phyloP scores from a whole-genome alignment of 805 yeast species.

The Monosporozyma solicola region DNA sequence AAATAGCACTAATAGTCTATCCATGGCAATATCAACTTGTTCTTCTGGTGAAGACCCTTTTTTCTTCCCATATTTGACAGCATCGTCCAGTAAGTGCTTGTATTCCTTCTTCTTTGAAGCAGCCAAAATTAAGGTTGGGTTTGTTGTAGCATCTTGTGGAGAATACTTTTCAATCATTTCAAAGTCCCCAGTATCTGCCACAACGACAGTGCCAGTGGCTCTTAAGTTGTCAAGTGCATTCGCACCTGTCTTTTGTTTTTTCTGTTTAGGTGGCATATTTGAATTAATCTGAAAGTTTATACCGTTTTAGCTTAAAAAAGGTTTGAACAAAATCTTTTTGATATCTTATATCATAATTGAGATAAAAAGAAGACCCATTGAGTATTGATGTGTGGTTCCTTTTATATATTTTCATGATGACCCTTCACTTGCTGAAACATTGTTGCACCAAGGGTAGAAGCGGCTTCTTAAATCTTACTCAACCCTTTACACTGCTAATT shows the following conservation, averaged over 20 bases:
- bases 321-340: background rate
- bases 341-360: background rate
- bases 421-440: background rate
- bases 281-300: background rate
- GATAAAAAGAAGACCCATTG: too few species aligned
- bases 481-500: background rate
- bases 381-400: too few species aligned
- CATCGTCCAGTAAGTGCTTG: conserved; percentile 81
- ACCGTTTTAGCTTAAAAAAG: background rate
- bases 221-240: conserved; percentile 87
- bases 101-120: conserved; percentile 88
- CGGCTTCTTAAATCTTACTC: background rate
- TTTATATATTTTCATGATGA: too few species aligned
- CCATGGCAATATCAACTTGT: conserved; percentile 76
- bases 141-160: conserved; percentile 99
- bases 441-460: background rate
- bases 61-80: conserved; percentile 74
- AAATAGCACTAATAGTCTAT: conserved; percentile 88
- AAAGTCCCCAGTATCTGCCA: conserved; percentile 98
- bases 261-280: conserved; percentile 22
- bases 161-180: conserved; percentile 95
- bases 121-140: conserved; percentile 94
- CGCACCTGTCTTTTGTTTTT: conserved; percentile 31
- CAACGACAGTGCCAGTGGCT: conserved; percentile 92
- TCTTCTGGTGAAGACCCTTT: conserved; percentile 44